Evolutionary conservation across 768 basidiomycete genomes (phyloP).

Genomic region (Myochromella boudieri): DNA sequence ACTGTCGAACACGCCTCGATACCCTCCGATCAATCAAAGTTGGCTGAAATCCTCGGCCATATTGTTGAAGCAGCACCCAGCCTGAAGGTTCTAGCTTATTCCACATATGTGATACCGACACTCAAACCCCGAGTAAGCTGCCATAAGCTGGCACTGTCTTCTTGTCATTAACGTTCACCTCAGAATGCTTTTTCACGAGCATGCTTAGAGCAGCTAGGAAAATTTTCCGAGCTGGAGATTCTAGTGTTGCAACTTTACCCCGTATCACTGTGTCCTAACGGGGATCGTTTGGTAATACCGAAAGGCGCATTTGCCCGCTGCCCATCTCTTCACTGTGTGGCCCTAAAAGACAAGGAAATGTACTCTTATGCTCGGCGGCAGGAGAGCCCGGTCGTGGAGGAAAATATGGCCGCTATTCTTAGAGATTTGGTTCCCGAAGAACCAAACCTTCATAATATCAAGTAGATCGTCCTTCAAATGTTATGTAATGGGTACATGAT

Average conservation of each 20-base stretch:
- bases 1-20: conserved; percentile 10
- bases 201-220: conserved; percentile 1
- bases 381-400: conserved; percentile 1
- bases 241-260: conserved; percentile 6
- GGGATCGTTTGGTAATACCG: conserved; percentile 5
- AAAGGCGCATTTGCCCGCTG: conserved; percentile 11
- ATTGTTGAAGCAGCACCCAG: conserved; percentile 3
- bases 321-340: conserved; percentile 12
- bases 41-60: conserved; percentile 2
- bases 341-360: not conserved
- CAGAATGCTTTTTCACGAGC: conserved; percentile 3
- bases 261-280: not conserved
- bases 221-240: conserved; percentile 6
- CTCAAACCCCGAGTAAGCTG: conserved; percentile 1
- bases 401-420: not conserved
- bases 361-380: conserved; percentile 8
- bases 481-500: no score
- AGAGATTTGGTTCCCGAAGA: no score
- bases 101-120: not conserved
- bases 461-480: no score
- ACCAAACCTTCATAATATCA: no score
- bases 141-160: not conserved
- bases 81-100: conserved; percentile 6
- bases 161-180: not conserved
- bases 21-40: not conserved